Evolutionary conservation across 306 rosid genomes (phyloP).

Genomic region (Delonix regia): DNA sequence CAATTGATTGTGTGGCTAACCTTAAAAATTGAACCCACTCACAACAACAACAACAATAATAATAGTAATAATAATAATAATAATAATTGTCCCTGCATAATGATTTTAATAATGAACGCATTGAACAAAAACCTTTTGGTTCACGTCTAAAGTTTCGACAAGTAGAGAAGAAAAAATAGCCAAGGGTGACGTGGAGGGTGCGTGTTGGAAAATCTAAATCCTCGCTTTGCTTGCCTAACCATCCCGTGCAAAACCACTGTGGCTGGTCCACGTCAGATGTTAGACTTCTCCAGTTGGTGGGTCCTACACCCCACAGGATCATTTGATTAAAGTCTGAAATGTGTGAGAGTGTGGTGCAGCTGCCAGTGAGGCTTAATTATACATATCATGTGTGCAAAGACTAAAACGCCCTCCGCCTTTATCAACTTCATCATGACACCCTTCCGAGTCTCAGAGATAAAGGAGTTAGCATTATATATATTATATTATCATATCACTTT

Average conservation of each 20-base stretch:
- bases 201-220: not conserved
- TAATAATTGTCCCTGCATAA: not conserved
- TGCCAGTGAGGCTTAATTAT: constrained; percentile 29
- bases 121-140: constrained; percentile 4
- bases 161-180: not conserved
- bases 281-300: constrained; percentile 37
- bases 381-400: not conserved
- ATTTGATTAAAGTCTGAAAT: constrained; percentile 31
- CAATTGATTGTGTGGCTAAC: not conserved
- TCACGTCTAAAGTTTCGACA: not conserved
- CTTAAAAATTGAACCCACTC: constrained; percentile 10
- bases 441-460: not conserved
- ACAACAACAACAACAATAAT: not conserved
- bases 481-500: constrained; percentile 10
- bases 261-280: constrained; percentile 26
- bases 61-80: not conserved
- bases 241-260: not conserved
- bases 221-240: constrained; percentile 3
- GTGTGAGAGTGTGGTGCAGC: constrained; percentile 19
- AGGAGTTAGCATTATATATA: not conserved
- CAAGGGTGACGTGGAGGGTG: not conserved
- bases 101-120: not conserved
- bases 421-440: not conserved
- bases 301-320: constrained; percentile 18
- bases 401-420: constrained; percentile 18